Base-by-base conservation (phyloP, 805 yeast genomes). In the Yarrowia sp. region DNA sequence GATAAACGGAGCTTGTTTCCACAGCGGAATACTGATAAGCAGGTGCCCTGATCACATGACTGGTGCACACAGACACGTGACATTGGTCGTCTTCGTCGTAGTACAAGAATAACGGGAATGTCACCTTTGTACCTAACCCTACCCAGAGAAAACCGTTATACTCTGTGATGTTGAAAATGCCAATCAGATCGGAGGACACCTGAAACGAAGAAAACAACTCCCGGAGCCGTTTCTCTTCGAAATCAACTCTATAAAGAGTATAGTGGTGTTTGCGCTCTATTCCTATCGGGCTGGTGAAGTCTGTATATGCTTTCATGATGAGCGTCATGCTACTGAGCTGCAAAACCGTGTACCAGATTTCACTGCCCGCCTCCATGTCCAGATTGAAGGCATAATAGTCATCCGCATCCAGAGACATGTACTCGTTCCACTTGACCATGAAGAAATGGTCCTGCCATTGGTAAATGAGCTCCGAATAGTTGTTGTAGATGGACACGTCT, bases 401-500 rank as follows among this genome's bases (percentile, higher is more conserved):
- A 6, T 50, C 55, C 30, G 34, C 9, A 17, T 50, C 55, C 55
- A 50, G 10, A 6, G 40, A n/a, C 43, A 33, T 13, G 14, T 36
- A 19, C 43, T 52, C 58, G 14, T 20, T 52, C 58, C 58, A 52
- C 13, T 34, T 34, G 20, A 52, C 14, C 4, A 52, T 6, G n/a
- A 36, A 52, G 7, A 52, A 52, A 9, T 52, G 17, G 17, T 52
- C 58, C 20, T 38, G 58, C 58, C 58, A 52, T 3, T 52, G 58
- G 14, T 52, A 52, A 1, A 52, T n/a, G 5, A 52, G 34, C 19
- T 52, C 58, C 3, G 58, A 52, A 9, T 13, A 52, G 17, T 52
- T 52, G 58, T 52, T 52, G 58, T 52, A 52, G n/a, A 52, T 52
- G 43, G 58, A 38, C 7, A 52, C 13, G 14, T 52, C 58, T 1